A percentile compares a stretch with the other conserved stretches of the same genome.
Conservation (phyloP, 2,329 filamentous ascomycete genomes). For the Dryadomyces quercus-mongolicae region DNA sequence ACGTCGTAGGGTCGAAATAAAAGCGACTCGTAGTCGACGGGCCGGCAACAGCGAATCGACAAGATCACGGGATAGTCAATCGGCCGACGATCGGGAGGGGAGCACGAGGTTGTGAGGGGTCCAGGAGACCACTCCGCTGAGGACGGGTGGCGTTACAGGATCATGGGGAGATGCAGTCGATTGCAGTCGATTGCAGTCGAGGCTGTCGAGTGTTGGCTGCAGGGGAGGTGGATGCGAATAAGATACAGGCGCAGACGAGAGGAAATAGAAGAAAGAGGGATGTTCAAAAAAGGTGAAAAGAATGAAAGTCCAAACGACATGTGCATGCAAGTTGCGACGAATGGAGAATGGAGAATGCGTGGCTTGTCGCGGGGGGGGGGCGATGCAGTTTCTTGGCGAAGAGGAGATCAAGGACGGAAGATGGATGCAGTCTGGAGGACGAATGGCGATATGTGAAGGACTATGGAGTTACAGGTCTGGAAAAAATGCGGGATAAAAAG, state of each 20-base stretch:
- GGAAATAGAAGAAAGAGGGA: background rate
- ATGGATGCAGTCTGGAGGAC: background rate
- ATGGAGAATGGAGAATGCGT: background rate
- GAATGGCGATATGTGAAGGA: background rate
- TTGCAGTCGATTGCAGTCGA: too few species aligned
- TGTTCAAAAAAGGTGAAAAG: background rate
- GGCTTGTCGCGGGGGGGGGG: background rate
- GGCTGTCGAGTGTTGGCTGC: background rate
- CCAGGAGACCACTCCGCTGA: background rate
- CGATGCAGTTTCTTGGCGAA: constrained; percentile 3
- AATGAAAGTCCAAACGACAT: background rate
- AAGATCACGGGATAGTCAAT: background rate
- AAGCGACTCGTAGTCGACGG: background rate
- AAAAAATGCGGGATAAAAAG: constrained; percentile 2
- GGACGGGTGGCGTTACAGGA: background rate
- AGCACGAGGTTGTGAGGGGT: background rate
- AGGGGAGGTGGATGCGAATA: background rate
- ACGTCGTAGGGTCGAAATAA: background rate
- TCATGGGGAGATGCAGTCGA: background rate
- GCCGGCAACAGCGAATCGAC: background rate
- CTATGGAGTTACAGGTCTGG: background rate
- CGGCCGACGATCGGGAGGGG: background rate
- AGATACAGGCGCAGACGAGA: background rate
- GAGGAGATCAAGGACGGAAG: background rate
- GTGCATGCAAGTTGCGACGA: too few species aligned